These are phyloP conservation scores for Coemansia sp. DNA, from an alignment of 192 early-diverging fungal species.

Conservation along the genomic window DNA sequence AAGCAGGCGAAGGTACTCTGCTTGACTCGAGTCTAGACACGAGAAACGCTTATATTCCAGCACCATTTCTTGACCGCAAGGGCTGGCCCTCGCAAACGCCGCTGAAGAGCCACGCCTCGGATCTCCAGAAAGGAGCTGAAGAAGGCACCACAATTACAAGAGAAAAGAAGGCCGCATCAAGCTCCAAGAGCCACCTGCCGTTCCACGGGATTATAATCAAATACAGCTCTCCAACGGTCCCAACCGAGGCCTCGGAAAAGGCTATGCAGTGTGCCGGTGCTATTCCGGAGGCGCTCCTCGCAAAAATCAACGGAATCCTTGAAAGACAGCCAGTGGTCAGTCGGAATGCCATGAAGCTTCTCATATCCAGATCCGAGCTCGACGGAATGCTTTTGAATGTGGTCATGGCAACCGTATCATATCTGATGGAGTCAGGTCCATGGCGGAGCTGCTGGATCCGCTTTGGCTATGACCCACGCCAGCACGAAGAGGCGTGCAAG, in stretches of 20 bases:
- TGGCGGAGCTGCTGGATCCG: slow-evolving; percentile 57
- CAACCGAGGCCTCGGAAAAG: slow-evolving; percentile 19
- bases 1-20: slow-evolving; percentile 13
- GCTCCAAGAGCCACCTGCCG: neutral
- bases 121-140: neutral
- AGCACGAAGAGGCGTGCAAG: slow-evolving; percentile 33
- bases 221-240: slow-evolving; percentile 10
- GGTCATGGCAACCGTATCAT: slow-evolving; percentile 33
- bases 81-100: slow-evolving; percentile 37
- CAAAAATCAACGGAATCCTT: slow-evolving; percentile 26
- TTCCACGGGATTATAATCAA: slow-evolving; percentile 24
- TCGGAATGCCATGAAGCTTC: slow-evolving; percentile 38
- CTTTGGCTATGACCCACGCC: slow-evolving; percentile 53
- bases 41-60: slow-evolving; percentile 25
- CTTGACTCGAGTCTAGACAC: slow-evolving; percentile 16
- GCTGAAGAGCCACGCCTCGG: neutral
- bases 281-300: slow-evolving; percentile 18
- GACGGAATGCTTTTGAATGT: slow-evolving; percentile 5
- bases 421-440: slow-evolving; percentile 38
- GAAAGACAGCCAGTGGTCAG: slow-evolving; percentile 34
- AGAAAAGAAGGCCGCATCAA: neutral
- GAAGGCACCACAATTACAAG: neutral
- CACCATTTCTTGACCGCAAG: slow-evolving; percentile 39
- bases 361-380: slow-evolving; percentile 27
- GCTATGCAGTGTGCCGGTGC: slow-evolving; percentile 6